Evolutionary conservation across 2,329 filamentous ascomycete genomes (phyloP), one percentile per base, ranked within the genome.

Genomic region (Sarocladiaceae sp.): DNA sequence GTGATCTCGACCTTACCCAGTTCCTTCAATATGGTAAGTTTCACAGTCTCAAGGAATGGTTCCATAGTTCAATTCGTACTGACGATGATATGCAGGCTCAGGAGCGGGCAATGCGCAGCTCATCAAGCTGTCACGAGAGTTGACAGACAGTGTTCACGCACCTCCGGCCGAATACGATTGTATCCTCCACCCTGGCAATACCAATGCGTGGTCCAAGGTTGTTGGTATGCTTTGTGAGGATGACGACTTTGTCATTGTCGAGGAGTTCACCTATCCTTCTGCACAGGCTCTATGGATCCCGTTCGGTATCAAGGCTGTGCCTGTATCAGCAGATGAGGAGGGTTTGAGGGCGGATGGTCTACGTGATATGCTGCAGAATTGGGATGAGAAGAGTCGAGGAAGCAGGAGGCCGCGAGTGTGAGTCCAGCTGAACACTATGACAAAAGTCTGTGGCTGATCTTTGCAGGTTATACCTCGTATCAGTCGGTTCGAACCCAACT

Each of bases 401-500:
- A 51, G 53, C 2, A 51, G 51, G 29, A 40, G 60, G 5, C 60
- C 60, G 4, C 54, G 35, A 40, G 52, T 61, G 57, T 60, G 31
- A 50, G 52, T 37, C 35, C 12, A 53, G 4, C 7, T n/a, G n/a
- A n/a, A n/a, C n/a, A n/a, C n/a, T n/a, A n/a, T n/a, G n/a, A n/a
- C n/a, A n/a, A n/a, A n/a, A 25, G 18, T 2, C 15, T n/a, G n/a
- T n/a, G n/a, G n/a, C n/a, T n/a, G n/a, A n/a, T 11, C 10, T 37
- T 37, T 10, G 18, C 12, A 56, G 58, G n/a, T 51, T 65, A 1
- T 64, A 64, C 17, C 42, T 60, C 1, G 63, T 65, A 5, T 55
- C 62, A 2, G 84, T 84, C 0, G 86, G 85, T 2, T 84, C 87
- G 60, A 88, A 89, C 61, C 86, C 86, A 0, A 88, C 85, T 0